These are phyloP conservation scores for Diaporthe sp. DNA, from an alignment of 2,329 filamentous ascomycete species.

Conservation along the genomic window DNA sequence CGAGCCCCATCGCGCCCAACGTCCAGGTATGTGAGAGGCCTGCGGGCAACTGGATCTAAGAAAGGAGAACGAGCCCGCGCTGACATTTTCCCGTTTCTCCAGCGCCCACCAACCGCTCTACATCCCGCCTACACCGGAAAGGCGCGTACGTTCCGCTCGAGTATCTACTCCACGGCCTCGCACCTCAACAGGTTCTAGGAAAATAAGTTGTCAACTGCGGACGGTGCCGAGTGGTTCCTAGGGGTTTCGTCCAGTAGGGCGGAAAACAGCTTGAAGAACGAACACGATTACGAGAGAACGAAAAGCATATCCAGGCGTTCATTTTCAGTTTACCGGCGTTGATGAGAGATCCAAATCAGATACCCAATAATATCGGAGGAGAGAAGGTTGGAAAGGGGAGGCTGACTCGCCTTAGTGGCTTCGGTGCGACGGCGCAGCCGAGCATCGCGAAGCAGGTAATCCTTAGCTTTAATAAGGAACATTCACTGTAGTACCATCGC, in stretches of 20 bases:
- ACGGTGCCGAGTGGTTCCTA: not conserved
- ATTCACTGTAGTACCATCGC: not conserved
- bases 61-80: not conserved
- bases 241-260: not conserved
- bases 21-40: conserved; percentile 49
- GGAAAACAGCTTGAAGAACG: not conserved
- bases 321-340: conserved; percentile 25
- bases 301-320: conserved; percentile 26
- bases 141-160: conserved; percentile 48
- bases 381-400: not conserved
- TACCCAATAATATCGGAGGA: conserved; percentile 23
- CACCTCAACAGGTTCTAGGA: conserved; percentile 63
- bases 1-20: conserved; percentile 69
- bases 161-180: conserved; percentile 62
- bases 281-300: conserved; percentile 6
- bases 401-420: not conserved
- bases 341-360: conserved; percentile 11
- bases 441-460: conserved; percentile 10
- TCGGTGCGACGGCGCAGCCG: not conserved
- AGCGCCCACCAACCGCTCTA: conserved; percentile 69
- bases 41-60: conserved; percentile 12
- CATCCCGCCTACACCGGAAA: conserved; percentile 65
- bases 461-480: conserved; percentile 26
- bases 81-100: conserved; percentile 1
- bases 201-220: not conserved